Evolutionary conservation across 371 early-diverging fungal species (phyloP).

Genomic region (Mucor saturninus): DNA sequence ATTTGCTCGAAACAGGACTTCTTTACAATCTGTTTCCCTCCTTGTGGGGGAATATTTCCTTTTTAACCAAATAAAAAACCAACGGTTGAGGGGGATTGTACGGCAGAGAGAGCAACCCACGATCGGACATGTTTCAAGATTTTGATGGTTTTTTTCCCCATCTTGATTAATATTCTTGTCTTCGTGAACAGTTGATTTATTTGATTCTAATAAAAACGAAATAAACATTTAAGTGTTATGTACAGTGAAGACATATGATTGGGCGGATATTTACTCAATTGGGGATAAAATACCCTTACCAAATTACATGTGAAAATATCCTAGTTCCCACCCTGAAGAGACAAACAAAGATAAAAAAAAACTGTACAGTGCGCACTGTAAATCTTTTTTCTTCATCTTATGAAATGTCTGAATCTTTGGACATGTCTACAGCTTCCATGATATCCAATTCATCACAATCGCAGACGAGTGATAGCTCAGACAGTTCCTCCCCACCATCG

Average conservation of each 20-base stretch:
- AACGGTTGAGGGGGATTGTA: slow-evolving; percentile 31
- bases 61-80: slow-evolving; percentile 12
- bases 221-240: not conserved
- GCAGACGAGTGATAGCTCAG: not conserved
- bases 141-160: not conserved
- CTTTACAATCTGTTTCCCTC: slow-evolving; percentile 23
- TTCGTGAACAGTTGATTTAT: slow-evolving; percentile 8
- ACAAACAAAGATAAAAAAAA: not conserved
- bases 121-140: slow-evolving; percentile 19
- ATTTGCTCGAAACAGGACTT: not conserved
- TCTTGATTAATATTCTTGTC: slow-evolving; percentile 7
- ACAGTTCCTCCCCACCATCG: not conserved
- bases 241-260: not conserved
- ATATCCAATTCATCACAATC: slow-evolving; percentile 8
- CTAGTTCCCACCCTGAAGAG: slow-evolving; percentile 5
- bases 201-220: slow-evolving; percentile 1
- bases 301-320: slow-evolving; percentile 17
- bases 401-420: slow-evolving; percentile 26
- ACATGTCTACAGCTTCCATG: slow-evolving; percentile 47
- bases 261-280: not conserved
- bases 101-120: slow-evolving; percentile 31
- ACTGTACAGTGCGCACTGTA: no score
- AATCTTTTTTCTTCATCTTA: not conserved
- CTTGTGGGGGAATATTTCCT: slow-evolving; percentile 28
- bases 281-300: not conserved